phyloP scores from a whole-genome alignment of 352 stramenopile species.

The Hyphochytrium catenoides region DNA sequence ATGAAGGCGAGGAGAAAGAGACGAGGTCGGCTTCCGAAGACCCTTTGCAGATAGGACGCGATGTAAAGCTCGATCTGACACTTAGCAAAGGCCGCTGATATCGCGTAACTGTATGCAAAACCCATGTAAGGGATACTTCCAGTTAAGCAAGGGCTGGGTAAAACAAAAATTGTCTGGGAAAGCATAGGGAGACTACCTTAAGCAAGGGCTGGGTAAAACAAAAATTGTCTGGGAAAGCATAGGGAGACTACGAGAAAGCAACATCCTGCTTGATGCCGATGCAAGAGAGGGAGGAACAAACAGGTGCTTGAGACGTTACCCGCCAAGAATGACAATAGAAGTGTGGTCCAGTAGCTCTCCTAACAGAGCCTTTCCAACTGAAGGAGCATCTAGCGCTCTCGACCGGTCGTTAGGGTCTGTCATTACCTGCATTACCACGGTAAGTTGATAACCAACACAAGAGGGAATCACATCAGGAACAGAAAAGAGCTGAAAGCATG shows the following conservation, averaged over 20 bases:
- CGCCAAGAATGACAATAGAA: conserved; percentile 74
- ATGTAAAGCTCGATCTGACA: conserved; percentile 77
- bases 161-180: conserved; percentile 22
- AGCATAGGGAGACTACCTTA: neutral
- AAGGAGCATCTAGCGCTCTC: conserved; percentile 13
- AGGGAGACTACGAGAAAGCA: neutral
- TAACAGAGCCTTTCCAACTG: conserved; percentile 56
- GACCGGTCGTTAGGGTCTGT: neutral
- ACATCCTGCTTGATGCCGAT: neutral
- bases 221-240: conserved; percentile 17
- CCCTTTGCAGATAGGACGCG: conserved; percentile 54
- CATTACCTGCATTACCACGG: no score
- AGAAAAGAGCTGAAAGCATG: no score
- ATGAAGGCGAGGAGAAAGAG: conserved; percentile 75
- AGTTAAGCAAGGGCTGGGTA: no score
- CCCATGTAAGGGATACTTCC: no score
- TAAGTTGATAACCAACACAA: no score
- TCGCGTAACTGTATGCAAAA: no score
- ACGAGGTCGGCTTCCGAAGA: conserved; percentile 63
- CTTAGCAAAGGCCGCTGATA: conserved; percentile 66
- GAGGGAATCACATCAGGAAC: no score
- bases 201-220: no score
- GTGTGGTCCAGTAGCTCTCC: conserved; percentile 64
- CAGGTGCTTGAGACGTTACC: conserved; percentile 25
- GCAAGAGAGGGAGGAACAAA: neutral